Base-by-base conservation (phyloP, 1,284 basidiomycete genomes). In the Earliella scabrosa region DNA sequence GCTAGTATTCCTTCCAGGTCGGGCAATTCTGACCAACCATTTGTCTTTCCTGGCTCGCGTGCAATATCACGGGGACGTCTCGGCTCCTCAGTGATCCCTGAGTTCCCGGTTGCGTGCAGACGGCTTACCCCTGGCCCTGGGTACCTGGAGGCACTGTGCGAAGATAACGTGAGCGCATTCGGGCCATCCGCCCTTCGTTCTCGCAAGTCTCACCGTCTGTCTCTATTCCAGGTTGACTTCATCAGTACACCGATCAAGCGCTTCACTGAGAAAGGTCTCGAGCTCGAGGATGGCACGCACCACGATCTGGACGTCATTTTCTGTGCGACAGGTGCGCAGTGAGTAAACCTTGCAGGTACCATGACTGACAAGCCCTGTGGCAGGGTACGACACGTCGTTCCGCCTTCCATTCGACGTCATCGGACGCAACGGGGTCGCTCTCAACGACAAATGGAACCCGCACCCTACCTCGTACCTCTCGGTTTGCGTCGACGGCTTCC, bases 61-160 rank as follows among this genome's bases (percentile, higher is more conserved):
- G n/a, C n/a, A n/a, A n/a, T n/a, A n/a, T n/a, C n/a, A n/a, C n/a
- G n/a, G n/a, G n/a, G n/a, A n/a, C n/a, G n/a, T n/a, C n/a, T n/a
- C n/a, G n/a, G n/a, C n/a, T n/a, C n/a, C n/a, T n/a, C 40, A 85
- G 83, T 86, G 9, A 74, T 86, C 21, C 85, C 86, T 3, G 75
- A 78, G 46, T 87, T 87, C 61, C 72, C 79, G 2, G 79, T 85
- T 10, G 77, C 73, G 8, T 87, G 84, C 66, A 75, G 83, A 26
- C 75, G 86, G 38, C 68, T 87, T 41, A 88, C 86, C 0, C 85
- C 86, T 3, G 86, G 85, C 0, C 84, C 84, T 23, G 83, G 85
- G 1, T 88, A 86, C 66, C 75, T 88, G 23, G 84, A 87, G 63
- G 82, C 86, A 0, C 68, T 88, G 4, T 81, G 80, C 57, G 74